Evolutionary conservation across 1,284 basidiomycete species (phyloP), one percentile per base, ranked within the genome.

Genomic region (Thelephora terrestris): DNA sequence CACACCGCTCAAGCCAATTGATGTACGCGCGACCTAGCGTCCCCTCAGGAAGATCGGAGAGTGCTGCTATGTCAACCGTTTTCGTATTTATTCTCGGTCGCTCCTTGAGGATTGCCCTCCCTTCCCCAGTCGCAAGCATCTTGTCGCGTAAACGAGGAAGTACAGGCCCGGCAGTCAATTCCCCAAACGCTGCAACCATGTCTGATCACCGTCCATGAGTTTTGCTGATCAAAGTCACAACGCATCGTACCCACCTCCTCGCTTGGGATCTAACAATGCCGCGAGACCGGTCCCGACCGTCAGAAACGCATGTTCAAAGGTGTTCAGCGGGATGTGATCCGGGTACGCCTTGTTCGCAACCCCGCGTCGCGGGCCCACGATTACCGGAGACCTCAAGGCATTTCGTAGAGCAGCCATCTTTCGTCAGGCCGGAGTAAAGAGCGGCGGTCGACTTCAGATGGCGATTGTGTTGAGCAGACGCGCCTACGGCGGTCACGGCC

Each of bases 181-280:
- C 94, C 21, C 87, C 90, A 7, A 96, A 75, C 6, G 89, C 86
- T 18, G 94, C 93, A 39, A 98, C 79, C 83, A 97, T 91, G 64
- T 97, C 93, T 92, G 58, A 32, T 52, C 46, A 43, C 24, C 45
- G 54, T 43, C 46, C 37, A 44, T 46, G 39, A 56, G 50, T 55
- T 51, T 43, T 24, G 36, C 29, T 7, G 23, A 47, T 23, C 4
- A 24, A 3, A n/a, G 20, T n/a, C n/a, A 25, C 47, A 48, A 29
- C 42, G 34, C 17, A 47, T 35, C 43, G 20, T 21, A 66, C 85
- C 65, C 58, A 90, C 92, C 93, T 57, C 84, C 92, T 59, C 95
- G 75, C 39, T 81, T 73, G 17, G 93, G 92, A 63, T 96, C 80
- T 42, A 78, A 69, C 14, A 99, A 73, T 7, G 92, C 82, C 70